A percentile compares a stretch with the other conserved stretches of the same genome.
These are phyloP conservation scores for Penicillium corylophilum DNA, from an alignment of 2,329 filamentous ascomycete species.

Conservation along the genomic window DNA sequence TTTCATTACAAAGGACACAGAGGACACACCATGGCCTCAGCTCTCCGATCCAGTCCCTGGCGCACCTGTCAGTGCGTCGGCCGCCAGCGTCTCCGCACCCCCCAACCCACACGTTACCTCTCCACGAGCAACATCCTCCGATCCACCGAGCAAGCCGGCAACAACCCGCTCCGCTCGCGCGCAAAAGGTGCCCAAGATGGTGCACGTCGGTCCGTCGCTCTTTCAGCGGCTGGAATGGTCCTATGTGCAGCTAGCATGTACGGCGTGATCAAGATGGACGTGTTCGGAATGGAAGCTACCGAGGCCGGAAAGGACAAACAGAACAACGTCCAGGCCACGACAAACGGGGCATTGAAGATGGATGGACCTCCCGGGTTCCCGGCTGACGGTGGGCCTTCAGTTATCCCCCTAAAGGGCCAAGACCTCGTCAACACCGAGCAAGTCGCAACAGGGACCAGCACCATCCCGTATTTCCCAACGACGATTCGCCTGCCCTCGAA, in stretches of 20 bases:
- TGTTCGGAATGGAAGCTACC: constrained; percentile 31
- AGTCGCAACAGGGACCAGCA: constrained; percentile 76
- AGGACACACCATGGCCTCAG: constrained; percentile 16
- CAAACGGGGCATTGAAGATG: constrained; percentile 33
- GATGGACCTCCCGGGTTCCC: constrained; percentile 43
- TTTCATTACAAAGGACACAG: not conserved
- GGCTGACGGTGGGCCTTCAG: constrained; percentile 27
- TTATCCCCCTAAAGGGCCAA: constrained; percentile 44
- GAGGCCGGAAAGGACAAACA: constrained; percentile 16
- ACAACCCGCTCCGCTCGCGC: constrained; percentile 32
- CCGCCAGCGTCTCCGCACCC: constrained; percentile 14
- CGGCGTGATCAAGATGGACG: constrained; percentile 39
- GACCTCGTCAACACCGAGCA: constrained; percentile 63
- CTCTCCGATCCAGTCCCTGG: constrained; percentile 23
- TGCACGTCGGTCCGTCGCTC: constrained; percentile 31
- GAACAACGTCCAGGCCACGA: constrained; percentile 8
- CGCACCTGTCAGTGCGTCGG: constrained; percentile 30
- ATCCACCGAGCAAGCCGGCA: constrained; percentile 17
- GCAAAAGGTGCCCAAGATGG: constrained; percentile 23
- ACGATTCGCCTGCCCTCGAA: constrained; percentile 62
- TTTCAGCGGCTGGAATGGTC: constrained; percentile 40
- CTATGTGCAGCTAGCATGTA: constrained; percentile 43
- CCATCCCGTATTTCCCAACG: constrained; percentile 76
- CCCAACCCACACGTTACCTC: constrained; percentile 18
- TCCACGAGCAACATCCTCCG: constrained; percentile 31